phyloP scores from a whole-genome alignment of 768 basidiomycete species.

The Leucocoprinus sp. region DNA sequence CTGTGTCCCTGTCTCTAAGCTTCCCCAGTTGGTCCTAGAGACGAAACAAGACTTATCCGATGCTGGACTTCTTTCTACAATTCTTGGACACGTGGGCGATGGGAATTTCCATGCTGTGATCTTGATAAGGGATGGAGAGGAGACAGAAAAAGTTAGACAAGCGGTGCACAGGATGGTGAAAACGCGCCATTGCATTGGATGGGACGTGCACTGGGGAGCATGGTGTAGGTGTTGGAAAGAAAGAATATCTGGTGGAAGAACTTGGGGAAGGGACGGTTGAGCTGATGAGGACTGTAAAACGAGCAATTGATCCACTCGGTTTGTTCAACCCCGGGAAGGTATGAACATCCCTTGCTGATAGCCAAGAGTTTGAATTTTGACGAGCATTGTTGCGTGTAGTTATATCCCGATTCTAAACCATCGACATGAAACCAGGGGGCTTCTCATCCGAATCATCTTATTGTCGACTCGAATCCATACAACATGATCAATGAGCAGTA shows the following conservation, averaged over 20 bases:
- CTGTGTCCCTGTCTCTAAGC: constrained; percentile 60
- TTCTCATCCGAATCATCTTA: too few relatives aligned
- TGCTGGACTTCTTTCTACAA: constrained; percentile 48
- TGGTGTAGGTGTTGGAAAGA: constrained; percentile 83
- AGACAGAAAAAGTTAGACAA: constrained; percentile 31
- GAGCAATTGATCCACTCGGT: constrained; percentile 61
- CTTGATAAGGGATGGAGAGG: constrained; percentile 50
- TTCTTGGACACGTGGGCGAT: constrained; percentile 76
- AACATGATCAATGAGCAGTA: too few relatives aligned
- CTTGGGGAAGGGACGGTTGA: constrained; percentile 76
- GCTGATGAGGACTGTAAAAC: constrained; percentile 79
- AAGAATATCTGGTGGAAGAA: constrained; percentile 71
- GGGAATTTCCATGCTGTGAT: constrained; percentile 47
- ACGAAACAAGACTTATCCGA: constrained; percentile 62
- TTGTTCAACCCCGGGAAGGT: constrained; percentile 86
- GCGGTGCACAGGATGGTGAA: constrained; percentile 56
- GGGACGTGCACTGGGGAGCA: constrained; percentile 85
- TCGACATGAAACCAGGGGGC: too few relatives aligned
- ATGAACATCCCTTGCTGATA: not conserved
- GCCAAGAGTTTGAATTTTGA: not conserved
- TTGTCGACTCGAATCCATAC: too few relatives aligned
- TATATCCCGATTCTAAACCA: constrained; percentile 11
- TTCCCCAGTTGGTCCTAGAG: constrained; percentile 57
- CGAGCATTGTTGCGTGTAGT: not conserved
- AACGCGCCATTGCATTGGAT: constrained; percentile 60